A percentile compares a stretch with the other conserved stretches of the same genome.
Conservation (phyloP, 768 basidiomycete genomes). For the Lactifluus pinguis region DNA sequence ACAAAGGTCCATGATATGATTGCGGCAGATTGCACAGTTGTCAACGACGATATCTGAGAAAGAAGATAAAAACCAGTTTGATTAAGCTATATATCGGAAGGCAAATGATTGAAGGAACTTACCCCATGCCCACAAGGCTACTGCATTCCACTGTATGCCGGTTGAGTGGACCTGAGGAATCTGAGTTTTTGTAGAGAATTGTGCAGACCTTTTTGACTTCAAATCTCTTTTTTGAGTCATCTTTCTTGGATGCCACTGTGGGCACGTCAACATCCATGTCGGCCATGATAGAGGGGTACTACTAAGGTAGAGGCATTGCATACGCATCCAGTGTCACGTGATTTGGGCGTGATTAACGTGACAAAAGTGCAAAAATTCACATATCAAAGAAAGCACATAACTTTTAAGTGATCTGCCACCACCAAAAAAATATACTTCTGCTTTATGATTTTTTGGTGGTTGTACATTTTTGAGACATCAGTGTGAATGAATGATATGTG, state of each 20-base stretch:
- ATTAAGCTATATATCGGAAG: too few species aligned
- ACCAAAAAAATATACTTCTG: too few species aligned
- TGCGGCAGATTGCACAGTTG: slow-evolving; percentile 99
- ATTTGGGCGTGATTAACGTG: too few species aligned
- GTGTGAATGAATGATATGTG: too few species aligned
- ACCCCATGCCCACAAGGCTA: slow-evolving; percentile 99
- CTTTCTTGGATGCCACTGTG: slow-evolving; percentile 31
- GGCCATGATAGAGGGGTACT: slow-evolving; percentile 33
- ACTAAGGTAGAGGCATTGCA: too few species aligned
- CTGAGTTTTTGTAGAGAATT: not conserved
- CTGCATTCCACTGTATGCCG: slow-evolving; percentile 88
- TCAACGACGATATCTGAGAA: slow-evolving; percentile 90
- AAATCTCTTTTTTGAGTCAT: slow-evolving; percentile 76
- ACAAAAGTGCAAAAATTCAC: too few species aligned
- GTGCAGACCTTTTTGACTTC: slow-evolving; percentile 92
- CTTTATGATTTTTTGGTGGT: too few species aligned
- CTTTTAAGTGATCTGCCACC: too few species aligned
- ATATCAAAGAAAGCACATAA: too few species aligned
- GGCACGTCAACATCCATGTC: slow-evolving; percentile 69
- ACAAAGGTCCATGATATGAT: slow-evolving; percentile 99
- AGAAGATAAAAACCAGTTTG: not conserved
- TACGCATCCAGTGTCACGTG: too few species aligned
- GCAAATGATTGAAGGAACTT: slow-evolving; percentile 17
- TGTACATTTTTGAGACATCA: too few species aligned
- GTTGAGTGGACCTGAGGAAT: not conserved